Conservation (phyloP, 2,329 filamentous ascomycete genomes). For the Dryadomyces quercus-mongolicae region DNA sequence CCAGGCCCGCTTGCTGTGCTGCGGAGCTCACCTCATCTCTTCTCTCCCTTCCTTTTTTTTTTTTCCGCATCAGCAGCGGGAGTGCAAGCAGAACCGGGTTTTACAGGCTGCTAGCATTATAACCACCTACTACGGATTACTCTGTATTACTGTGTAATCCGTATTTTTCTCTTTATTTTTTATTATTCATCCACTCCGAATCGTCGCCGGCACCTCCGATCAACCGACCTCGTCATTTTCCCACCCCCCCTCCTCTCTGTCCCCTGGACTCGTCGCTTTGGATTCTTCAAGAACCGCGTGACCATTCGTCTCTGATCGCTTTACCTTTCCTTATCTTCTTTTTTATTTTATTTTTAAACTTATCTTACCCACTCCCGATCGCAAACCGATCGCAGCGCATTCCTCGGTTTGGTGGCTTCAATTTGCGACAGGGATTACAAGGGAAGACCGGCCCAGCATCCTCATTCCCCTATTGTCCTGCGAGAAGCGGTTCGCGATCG, state of each 20-base stretch:
- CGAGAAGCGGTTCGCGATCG: not conserved
- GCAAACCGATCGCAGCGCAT: not conserved
- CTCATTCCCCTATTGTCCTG: not conserved
- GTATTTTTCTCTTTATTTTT: not conserved
- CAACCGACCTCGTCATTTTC: not conserved
- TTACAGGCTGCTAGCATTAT: too few species aligned
- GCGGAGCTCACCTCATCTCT: not conserved
- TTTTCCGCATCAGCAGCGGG: not conserved
- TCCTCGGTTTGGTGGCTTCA: not conserved
- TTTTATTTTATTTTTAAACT: not conserved
- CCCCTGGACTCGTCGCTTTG: not conserved
- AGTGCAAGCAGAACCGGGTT: not conserved
- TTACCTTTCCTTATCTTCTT: not conserved
- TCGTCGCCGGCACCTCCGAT: slow-evolving; percentile 1
- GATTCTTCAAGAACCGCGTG: not conserved
- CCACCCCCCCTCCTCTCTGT: not conserved
- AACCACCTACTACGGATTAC: not conserved
- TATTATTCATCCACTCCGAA: not conserved
- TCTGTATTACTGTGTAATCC: not conserved
- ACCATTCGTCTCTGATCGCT: not conserved
- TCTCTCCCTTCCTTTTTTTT: not conserved
- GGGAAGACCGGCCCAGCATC: not conserved
- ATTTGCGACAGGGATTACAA: not conserved
- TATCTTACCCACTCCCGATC: not conserved
- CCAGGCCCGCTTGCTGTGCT: not conserved